These are phyloP conservation scores for Astraeus odoratus DNA, from an alignment of 768 basidiomycete species.

Conservation along the genomic window DNA sequence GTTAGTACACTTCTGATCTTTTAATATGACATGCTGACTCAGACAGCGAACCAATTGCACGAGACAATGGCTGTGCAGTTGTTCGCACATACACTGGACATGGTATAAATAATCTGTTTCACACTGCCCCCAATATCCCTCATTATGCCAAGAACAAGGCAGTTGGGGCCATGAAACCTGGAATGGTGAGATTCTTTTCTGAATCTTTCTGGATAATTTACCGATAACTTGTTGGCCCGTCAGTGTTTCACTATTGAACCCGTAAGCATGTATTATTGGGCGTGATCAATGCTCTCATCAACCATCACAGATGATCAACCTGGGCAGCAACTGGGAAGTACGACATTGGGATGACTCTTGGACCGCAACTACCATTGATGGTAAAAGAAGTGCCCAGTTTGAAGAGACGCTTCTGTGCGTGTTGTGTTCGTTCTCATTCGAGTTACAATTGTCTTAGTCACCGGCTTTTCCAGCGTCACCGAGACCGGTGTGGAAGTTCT, in stretches of 20 bases:
- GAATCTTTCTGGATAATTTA: not conserved
- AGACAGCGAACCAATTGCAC: slow-evolving; percentile 75
- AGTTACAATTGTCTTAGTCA: slow-evolving; percentile 12
- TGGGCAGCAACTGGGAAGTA: slow-evolving; percentile 69
- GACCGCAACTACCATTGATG: slow-evolving; percentile 93
- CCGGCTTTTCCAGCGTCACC: slow-evolving; percentile 58
- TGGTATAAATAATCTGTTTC: slow-evolving; percentile 84
- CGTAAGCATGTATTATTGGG: slow-evolving; percentile 31
- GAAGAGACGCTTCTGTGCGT: slow-evolving; percentile 94
- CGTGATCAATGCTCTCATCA: slow-evolving; percentile 2
- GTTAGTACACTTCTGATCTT: slow-evolving; percentile 38
- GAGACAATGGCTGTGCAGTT: slow-evolving; percentile 78
- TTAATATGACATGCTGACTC: slow-evolving; percentile 8
- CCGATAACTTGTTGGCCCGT: slow-evolving; percentile 2
- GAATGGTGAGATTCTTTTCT: slow-evolving; percentile 77
- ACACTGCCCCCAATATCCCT: slow-evolving; percentile 79
- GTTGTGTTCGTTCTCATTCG: slow-evolving; percentile 4
- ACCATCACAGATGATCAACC: slow-evolving; percentile 76
- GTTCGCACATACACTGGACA: slow-evolving; percentile 92
- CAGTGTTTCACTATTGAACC: slow-evolving; percentile 76
- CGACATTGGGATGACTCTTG: slow-evolving; percentile 93
- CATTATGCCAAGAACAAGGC: slow-evolving; percentile 96
- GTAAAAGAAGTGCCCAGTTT: slow-evolving; percentile 90
- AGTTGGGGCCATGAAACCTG: slow-evolving; percentile 86
- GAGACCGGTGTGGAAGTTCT: slow-evolving; percentile 87